phyloP scores from a whole-genome alignment of 768 basidiomycete species.

The Hericium alpestre region DNA sequence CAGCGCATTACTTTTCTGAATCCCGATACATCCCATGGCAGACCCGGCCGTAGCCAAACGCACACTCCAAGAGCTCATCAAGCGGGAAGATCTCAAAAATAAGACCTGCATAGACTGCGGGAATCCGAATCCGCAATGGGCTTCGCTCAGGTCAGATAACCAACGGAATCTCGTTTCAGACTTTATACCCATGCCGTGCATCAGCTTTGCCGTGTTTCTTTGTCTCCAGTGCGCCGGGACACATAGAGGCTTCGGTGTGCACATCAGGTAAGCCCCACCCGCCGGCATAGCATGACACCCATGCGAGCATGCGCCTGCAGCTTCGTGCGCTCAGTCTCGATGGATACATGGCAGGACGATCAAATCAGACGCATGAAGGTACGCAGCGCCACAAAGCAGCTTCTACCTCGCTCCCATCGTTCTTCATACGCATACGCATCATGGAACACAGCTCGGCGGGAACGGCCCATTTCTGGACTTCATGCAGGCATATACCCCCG shows the following conservation, averaged over 20 bases:
- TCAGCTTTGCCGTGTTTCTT: constrained; percentile 76
- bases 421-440: constrained; percentile 10
- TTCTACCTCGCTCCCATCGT: constrained; percentile 1
- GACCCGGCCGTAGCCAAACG: constrained; percentile 63
- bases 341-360: constrained; percentile 93
- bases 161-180: background rate
- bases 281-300: background rate
- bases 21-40: constrained; percentile 14
- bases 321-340: constrained; percentile 87
- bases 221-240: constrained; percentile 83
- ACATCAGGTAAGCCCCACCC: constrained; percentile 52
- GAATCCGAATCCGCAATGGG: constrained; percentile 94
- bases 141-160: constrained; percentile 54
- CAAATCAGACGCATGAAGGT: constrained; percentile 89
- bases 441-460: constrained; percentile 60
- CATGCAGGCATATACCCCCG: constrained; percentile 56
- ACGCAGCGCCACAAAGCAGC: background rate
- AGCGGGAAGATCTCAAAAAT: constrained; percentile 63
- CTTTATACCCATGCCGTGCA: background rate
- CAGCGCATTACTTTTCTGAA: background rate
- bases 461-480: constrained; percentile 78
- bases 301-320: constrained; percentile 27
- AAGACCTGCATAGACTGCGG: constrained; percentile 72
- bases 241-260: constrained; percentile 88
- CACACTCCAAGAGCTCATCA: constrained; percentile 64